These are phyloP conservation scores for Aristolochia californica DNA, from an alignment of 164 flowering plant species.

Conservation along the genomic window DNA sequence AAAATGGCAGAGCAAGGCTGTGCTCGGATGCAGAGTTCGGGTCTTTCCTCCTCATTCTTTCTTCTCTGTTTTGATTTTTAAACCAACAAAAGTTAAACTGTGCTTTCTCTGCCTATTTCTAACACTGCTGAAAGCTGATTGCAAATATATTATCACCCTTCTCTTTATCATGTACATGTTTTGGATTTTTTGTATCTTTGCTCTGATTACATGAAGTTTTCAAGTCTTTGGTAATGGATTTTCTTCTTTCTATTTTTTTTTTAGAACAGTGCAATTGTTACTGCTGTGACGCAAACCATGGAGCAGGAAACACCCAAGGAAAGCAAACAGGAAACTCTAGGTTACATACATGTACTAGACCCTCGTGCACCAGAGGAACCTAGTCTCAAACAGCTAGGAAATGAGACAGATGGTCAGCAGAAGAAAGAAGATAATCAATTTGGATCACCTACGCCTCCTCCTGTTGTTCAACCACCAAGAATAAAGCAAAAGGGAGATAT, in stretches of 20 bases:
- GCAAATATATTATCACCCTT: too few relatives aligned
- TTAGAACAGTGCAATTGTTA: background rate
- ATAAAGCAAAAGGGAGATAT: slow-evolving; percentile 13
- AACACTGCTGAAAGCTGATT: too few relatives aligned
- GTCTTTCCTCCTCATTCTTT: too few relatives aligned
- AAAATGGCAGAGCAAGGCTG: too few relatives aligned
- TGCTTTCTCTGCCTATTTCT: too few relatives aligned
- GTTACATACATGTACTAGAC: slow-evolving; percentile 14
- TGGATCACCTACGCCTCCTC: slow-evolving; percentile 39
- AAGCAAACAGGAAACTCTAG: slow-evolving; percentile 11
- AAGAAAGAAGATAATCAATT: slow-evolving; percentile 11
- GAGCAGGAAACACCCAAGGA: slow-evolving; percentile 19
- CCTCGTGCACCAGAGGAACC: slow-evolving; percentile 17
- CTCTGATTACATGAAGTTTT: too few relatives aligned
- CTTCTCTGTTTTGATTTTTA: too few relatives aligned
- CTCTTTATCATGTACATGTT: too few relatives aligned
- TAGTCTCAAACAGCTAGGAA: slow-evolving; percentile 9
- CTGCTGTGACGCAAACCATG: slow-evolving; percentile 14
- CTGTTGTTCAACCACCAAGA: slow-evolving; percentile 21
- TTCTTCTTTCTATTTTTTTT: background rate
- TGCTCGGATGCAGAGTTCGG: too few relatives aligned
- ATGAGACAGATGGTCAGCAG: slow-evolving; percentile 4
- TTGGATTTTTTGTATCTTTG: too few relatives aligned
- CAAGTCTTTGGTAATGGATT: too few relatives aligned
- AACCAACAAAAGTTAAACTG: too few relatives aligned